Evolutionary conservation across 768 basidiomycete species (phyloP).

Genomic region (Amanita phalloides): DNA sequence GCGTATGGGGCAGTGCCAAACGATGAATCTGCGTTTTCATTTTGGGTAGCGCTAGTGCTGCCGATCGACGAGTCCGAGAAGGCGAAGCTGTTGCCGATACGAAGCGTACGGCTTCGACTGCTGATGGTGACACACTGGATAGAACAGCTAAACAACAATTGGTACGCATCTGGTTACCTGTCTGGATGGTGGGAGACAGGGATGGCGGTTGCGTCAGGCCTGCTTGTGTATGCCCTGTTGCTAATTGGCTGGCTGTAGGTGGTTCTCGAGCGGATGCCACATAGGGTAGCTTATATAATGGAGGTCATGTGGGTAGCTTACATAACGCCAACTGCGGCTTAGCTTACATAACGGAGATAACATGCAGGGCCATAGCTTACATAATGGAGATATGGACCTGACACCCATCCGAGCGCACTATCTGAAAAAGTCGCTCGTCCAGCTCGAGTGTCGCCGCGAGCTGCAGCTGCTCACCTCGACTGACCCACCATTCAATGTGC

Average conservation of each 20-base stretch:
- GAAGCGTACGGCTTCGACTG: constrained; percentile 67
- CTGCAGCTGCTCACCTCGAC: constrained; percentile 51
- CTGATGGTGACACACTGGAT: constrained; percentile 92
- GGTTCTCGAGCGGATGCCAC: constrained; percentile 65
- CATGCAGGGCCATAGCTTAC: background rate
- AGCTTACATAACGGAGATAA: background rate
- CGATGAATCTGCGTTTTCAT: constrained; percentile 66
- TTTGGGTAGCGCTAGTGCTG: constrained; percentile 85
- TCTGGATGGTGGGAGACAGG: constrained; percentile 5
- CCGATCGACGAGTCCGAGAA: constrained; percentile 90
- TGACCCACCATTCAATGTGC: constrained; percentile 17
- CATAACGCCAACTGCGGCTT: background rate
- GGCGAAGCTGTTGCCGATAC: constrained; percentile 75
- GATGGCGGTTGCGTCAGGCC: constrained; percentile 12
- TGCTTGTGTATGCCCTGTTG: constrained; percentile 21
- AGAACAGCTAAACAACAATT: constrained; percentile 50
- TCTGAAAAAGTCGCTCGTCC: constrained; percentile 91
- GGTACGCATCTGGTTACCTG: constrained; percentile 23
- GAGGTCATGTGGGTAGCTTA: background rate
- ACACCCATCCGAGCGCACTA: constrained; percentile 93
- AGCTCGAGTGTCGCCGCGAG: constrained; percentile 78
- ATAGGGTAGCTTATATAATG: constrained; percentile 9
- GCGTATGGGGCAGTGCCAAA: constrained; percentile 71
- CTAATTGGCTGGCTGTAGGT: constrained; percentile 37
- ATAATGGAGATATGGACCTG: constrained; percentile 22